A percentile compares a stretch with the other conserved stretches of the same genome.
Evolutionary conservation across 176 grass and related monocot species (phyloP).

Genomic region (Calamus simplicifolius): DNA sequence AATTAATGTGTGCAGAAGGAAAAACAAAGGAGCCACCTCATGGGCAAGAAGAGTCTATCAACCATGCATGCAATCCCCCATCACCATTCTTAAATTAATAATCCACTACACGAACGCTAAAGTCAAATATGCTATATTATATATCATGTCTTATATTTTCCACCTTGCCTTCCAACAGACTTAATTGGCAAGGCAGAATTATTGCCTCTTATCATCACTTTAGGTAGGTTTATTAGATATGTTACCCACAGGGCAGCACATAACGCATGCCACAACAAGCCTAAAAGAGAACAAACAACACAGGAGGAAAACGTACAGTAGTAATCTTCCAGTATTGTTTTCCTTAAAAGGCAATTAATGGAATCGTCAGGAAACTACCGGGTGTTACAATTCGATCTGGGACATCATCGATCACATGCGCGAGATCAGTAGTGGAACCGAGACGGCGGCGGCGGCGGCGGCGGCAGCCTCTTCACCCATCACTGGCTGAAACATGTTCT

Average conservation of each 20-base stretch:
- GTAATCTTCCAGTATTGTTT: conserved; percentile 17
- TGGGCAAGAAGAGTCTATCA: too few species aligned
- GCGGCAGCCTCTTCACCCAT: conserved; percentile 58
- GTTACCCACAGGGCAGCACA: neutral
- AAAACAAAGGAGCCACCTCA: too few species aligned
- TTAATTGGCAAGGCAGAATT: too few species aligned
- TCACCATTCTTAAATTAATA: too few species aligned
- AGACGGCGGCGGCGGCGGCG: too few species aligned
- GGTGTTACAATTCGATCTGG: neutral
- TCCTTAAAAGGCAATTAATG: conserved; percentile 41
- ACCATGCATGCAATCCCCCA: too few species aligned
- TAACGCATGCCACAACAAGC: conserved; percentile 47
- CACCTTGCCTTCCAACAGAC: too few species aligned
- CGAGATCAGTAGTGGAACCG: conserved; percentile 83
- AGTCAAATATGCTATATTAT: too few species aligned
- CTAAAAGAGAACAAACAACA: conserved; percentile 1
- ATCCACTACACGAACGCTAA: too few species aligned
- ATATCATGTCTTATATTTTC: too few species aligned
- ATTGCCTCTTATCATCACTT: too few species aligned
- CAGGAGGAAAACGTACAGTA: conserved; percentile 7
- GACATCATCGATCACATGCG: conserved; percentile 46
- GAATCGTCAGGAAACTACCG: conserved; percentile 20
- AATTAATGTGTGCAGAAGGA: too few species aligned
- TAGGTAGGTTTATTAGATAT: neutral
- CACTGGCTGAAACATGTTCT: conserved; percentile 57